Base-by-base conservation (phyloP, 441 rosid genomes). In the Euphorbia schlechtendalii region DNA sequence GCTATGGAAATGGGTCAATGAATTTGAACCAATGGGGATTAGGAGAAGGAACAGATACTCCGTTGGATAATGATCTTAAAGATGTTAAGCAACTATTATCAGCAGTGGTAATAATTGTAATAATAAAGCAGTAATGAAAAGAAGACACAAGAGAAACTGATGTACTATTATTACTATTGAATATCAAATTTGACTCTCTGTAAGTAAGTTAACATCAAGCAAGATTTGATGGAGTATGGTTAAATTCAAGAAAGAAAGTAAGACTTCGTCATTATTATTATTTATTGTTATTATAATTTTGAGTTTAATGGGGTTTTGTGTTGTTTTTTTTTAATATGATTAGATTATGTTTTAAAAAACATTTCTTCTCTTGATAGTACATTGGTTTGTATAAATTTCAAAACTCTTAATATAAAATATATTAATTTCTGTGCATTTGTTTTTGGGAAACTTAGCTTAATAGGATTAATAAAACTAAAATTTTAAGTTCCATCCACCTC, bases 221-320 rank as follows among this genome's bases (percentile, higher is more conserved):
- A 72, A 75, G 90, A 85, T 84, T 77, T 82, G 94, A 81, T 76
- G 87, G 86, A 86, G 89, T 82, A 80, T 76, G 91, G 91, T 61
- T 69, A 12, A n/a, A n/a, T n/a, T n/a, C n/a, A 2, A 20, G 25
- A 51, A 18, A 21, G 25, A 51, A 21, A 51, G 72, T 74, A 62
- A 72, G 72, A 66, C 45, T 63, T 40, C 1, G 4, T 43, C 14
- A 43, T 43, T 43, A 43, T 7, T 32, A 32, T 7, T 32, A 32
- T n/a, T 7, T 32, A 32, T 14, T 43, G 14, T 73, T 73, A 66
- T 53, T 34, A 28, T 66, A 69, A 78, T n/a, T n/a, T n/a, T n/a
- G n/a, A n/a, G n/a, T n/a, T n/a, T n/a, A n/a, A n/a, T n/a, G n/a
- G n/a, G n/a, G 81, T 84, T 51, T 81, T 64, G 55, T 82, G 82